Base-by-base conservation (phyloP, 129 eudicot species). In the Saussurea involucrata region DNA sequence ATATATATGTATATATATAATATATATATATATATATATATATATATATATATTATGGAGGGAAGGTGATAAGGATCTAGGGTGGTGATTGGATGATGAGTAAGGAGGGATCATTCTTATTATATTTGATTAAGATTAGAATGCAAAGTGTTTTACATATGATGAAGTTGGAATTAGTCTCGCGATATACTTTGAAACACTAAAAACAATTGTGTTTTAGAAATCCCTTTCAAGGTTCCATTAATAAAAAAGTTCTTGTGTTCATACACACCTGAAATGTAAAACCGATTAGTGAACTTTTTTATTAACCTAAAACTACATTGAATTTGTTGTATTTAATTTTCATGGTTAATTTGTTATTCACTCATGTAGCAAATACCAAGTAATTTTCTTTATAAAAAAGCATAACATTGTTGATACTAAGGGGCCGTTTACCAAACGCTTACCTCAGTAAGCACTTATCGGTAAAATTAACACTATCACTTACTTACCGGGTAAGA, bases 1-100 rank as follows among this genome's bases (percentile, higher is more conserved):
- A 27, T 3, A 31, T 31, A 3, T 4, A 31, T 11, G 15, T 40
- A 40, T 40, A 2, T 37, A 7, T 34, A 11, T 9, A 37, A 2
- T 40, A 40, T 40, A 40, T 40, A 11, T 32, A 4, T 32, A 32
- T 32, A 32, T 32, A 32, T 32, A 32, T 40, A 2, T 40, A 40
- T 40, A 40, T 40, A 11, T 32, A 4, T 32, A 32, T 32, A 32
- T 32, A 32, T 32, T 27, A 27, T 27, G 29, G 29, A 27, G 29
- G 29, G 36, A 24, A 53, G 79, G 74, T 55, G 84, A 80, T 73
- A 80, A 80, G 84, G 79, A 80, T 80, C 79, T 75, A 36, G 20
- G 75, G 79, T 80, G 79, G 79, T 73, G 78, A 73, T 80, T 80
- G 79, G 84, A 73, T 33, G 84, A 80, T 64, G 58, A 29, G 49